Percentiles rank a stretch among this genome's conserved stretches.
These are phyloP conservation scores for Trichosporon faecale DNA, from an alignment of 1,284 basidiomycete species.

Conservation along the genomic window DNA sequence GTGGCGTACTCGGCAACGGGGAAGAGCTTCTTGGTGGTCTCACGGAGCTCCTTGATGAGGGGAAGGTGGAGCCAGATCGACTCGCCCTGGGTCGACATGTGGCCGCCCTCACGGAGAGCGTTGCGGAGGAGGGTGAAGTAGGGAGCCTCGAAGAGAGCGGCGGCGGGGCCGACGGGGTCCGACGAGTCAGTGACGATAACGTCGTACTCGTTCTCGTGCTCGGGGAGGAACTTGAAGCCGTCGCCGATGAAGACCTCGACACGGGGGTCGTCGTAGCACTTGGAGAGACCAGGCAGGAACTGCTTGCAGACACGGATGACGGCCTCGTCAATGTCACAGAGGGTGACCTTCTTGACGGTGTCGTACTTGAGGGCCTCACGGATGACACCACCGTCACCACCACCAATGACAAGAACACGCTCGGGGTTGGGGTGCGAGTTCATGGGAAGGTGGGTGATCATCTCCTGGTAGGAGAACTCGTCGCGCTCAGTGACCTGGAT, in stretches of 20 bases:
- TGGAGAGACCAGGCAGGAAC: slow-evolving; percentile 92
- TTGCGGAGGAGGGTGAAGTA: slow-evolving; percentile 94
- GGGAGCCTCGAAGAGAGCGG: slow-evolving; percentile 90
- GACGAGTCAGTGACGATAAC: slow-evolving; percentile 99
- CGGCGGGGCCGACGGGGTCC: slow-evolving; percentile 94
- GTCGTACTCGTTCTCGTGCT: slow-evolving; percentile 87
- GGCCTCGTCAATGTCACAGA: slow-evolving; percentile 98
- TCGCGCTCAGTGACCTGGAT: slow-evolving; percentile 97
- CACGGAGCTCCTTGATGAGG: slow-evolving; percentile 76
- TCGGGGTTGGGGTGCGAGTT: slow-evolving; percentile 95
- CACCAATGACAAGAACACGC: slow-evolving; percentile 93
- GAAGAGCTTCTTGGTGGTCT: slow-evolving; percentile 75
- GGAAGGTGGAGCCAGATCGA: slow-evolving; percentile 92
- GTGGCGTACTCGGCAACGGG: slow-evolving; percentile 85
- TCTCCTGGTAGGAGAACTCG: slow-evolving; percentile 99
- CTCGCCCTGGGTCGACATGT: slow-evolving; percentile 95
- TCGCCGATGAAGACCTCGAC: slow-evolving; percentile 91
- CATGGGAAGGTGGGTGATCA: slow-evolving; percentile 96
- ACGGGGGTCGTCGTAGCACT: slow-evolving; percentile 74
- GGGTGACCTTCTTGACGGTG: slow-evolving; percentile 83
- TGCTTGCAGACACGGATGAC: slow-evolving; percentile 92
- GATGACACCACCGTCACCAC: slow-evolving; percentile 93
- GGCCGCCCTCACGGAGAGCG: slow-evolving; percentile 82
- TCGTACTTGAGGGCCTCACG: slow-evolving; percentile 96
- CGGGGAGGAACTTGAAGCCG: slow-evolving; percentile 93